A percentile compares a stretch with the other conserved stretches of the same genome.
Evolutionary conservation across 371 early-diverging fungal genomes (phyloP).

Genomic region (Thermomucor indicae-seudaticae): DNA sequence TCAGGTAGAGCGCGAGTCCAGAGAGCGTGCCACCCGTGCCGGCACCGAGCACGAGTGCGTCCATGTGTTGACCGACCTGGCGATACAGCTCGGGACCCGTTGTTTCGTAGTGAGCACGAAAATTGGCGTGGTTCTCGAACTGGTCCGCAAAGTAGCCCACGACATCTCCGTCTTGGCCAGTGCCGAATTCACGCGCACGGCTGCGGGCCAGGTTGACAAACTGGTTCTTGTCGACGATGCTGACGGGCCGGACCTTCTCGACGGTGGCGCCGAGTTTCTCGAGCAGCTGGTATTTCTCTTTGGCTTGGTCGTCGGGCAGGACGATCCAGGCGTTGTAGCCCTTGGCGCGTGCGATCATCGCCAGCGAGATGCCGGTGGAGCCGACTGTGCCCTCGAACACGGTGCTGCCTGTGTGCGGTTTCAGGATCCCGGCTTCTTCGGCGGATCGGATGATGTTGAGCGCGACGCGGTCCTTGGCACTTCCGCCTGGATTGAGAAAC

Average conservation of each 20-base stretch:
- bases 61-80: constrained; percentile 69
- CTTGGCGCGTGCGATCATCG: constrained; percentile 77
- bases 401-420: constrained; percentile 64
- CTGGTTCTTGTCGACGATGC: constrained; percentile 89
- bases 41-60: constrained; percentile 86
- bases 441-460: constrained; percentile 80
- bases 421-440: constrained; percentile 61
- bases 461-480: constrained; percentile 93
- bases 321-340: constrained; percentile 92
- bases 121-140: constrained; percentile 91
- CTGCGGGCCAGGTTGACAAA: constrained; percentile 86
- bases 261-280: constrained; percentile 86
- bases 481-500: constrained; percentile 93
- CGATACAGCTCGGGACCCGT: constrained; percentile 90
- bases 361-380: constrained; percentile 82
- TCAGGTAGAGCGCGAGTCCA: constrained; percentile 81
- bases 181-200: constrained; percentile 66
- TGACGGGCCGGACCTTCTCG: constrained; percentile 87
- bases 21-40: constrained; percentile 96
- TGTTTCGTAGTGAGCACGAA: constrained; percentile 69
- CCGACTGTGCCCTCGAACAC: constrained; percentile 95
- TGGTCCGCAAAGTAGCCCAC: constrained; percentile 86
- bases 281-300: constrained; percentile 85
- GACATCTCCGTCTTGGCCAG: constrained; percentile 15
- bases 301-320: constrained; percentile 93